Base-by-base conservation (phyloP, 2,329 filamentous ascomycete species). In the Cordyceps pruinosa region DNA sequence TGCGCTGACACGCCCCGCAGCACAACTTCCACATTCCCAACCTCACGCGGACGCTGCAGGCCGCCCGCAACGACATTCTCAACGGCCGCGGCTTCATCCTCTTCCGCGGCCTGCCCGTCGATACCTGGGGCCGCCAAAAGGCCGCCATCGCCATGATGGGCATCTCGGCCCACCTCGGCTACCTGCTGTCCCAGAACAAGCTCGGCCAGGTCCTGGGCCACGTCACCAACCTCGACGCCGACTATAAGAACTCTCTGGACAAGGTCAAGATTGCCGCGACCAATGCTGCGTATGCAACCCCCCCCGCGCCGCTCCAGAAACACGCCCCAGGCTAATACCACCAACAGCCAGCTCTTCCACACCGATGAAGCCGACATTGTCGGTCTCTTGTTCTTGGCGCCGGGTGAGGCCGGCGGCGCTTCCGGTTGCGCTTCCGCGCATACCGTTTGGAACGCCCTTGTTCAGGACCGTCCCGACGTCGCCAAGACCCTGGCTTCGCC, bases 241-340 rank as follows among this genome's bases (percentile, higher is more conserved):
- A 93, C 70, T 56, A 48, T 8, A 48, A 56, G 9, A 83, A 79
- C 8, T 84, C 90, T 71, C 93, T 89, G 63, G 87, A 94, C 72
- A 87, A 85, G 66, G 89, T 95, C 62, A 85, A 90, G 62, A 94
- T 95, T 70, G 95, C 95, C 75, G 82, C 90, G 61, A 96, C 90
- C 3, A 59, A 59, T 34, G 51, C 55, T 25, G 57, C 37, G 56
- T 58, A 32, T 5, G 47, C 13, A 15, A 10, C 15, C 15, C 5
- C 1, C 41, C 3, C 12, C 26, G 1, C 21, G 15, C 12, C 5
- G 2, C 10, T 23, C 17, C 19, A 4, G n/a, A 21, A 32, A 15
- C 1, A 9, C 12, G 2, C n/a, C 17, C 4, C 12, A 13, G 17
- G 19, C 51, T 54, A 46, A 54, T n/a, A 4, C 17, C 7, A 12